Percentiles rank a stretch among this genome's conserved stretches.
Conservation (phyloP, 2,329 filamentous ascomycete species). For the Hirsutella rhossiliensis region DNA sequence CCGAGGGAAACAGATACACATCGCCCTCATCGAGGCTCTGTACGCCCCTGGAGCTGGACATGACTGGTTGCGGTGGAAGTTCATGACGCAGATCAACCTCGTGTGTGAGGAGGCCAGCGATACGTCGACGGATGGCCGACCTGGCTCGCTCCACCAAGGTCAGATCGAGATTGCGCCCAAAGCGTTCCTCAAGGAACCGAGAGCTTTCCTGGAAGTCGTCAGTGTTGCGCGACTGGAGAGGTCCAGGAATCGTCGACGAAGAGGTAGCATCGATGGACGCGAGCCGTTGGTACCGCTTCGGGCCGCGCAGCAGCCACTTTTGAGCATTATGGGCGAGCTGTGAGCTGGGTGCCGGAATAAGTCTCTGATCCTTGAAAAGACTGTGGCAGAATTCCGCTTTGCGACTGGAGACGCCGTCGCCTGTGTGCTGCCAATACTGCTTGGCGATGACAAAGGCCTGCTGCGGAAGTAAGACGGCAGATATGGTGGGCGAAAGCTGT, state of each 20-base stretch:
- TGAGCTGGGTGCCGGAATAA: constrained; percentile 21
- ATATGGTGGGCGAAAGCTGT: constrained; percentile 47
- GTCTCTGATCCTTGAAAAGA: constrained; percentile 57
- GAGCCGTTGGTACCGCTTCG: constrained; percentile 63
- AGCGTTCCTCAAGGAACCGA: constrained; percentile 85
- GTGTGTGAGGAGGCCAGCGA: constrained; percentile 71
- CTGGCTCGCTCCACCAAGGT: constrained; percentile 72
- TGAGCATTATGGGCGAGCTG: constrained; percentile 13
- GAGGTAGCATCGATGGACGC: constrained; percentile 25
- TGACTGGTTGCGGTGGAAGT: constrained; percentile 8
- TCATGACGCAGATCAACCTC: constrained; percentile 42
- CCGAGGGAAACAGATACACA: constrained; percentile 76
- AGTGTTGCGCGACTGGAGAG: neutral
- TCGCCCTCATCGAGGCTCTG: constrained; percentile 68
- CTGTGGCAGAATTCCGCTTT: constrained; percentile 80
- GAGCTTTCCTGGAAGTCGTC: constrained; percentile 47
- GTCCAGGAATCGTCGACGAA: constrained; percentile 3
- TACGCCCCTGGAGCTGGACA: constrained; percentile 40
- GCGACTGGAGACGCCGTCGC: constrained; percentile 83
- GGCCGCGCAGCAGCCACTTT: constrained; percentile 50
- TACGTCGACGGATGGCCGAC: constrained; percentile 72
- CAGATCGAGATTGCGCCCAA: constrained; percentile 79
- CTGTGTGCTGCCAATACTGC: constrained; percentile 93
- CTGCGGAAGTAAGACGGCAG: constrained; percentile 58
- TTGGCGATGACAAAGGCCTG: constrained; percentile 66